phyloP scores from a whole-genome alignment of 768 basidiomycete species.

The Hydnomerulius pinastri region DNA sequence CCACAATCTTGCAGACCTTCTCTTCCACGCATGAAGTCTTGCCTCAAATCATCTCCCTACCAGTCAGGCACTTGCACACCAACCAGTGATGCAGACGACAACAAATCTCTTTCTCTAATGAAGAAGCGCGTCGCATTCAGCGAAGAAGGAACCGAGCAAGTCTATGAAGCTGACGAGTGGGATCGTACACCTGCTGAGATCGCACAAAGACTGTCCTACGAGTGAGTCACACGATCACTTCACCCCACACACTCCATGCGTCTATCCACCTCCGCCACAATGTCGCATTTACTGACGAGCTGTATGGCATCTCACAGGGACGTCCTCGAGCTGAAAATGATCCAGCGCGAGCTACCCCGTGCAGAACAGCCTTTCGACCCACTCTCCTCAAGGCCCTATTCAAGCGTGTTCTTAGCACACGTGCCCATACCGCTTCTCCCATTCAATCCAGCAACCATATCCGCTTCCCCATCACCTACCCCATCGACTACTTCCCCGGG shows the following conservation, averaged over 20 bases:
- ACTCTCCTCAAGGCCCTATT: slow-evolving; percentile 39
- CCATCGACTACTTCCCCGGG: not conserved
- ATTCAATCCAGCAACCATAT: slow-evolving; percentile 36
- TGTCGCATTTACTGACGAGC: not conserved
- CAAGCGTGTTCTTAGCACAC: slow-evolving; percentile 45
- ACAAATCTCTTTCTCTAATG: not conserved
- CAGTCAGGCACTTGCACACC: slow-evolving; percentile 9
- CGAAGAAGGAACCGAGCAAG: slow-evolving; percentile 52
- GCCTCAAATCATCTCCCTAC: slow-evolving; percentile 15
- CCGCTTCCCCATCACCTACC: no score
- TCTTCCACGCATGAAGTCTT: slow-evolving; percentile 15
- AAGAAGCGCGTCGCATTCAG: slow-evolving; percentile 67
- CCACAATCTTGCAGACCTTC: slow-evolving; percentile 6
- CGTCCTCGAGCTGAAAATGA: slow-evolving; percentile 67
- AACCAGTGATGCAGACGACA: not conserved
- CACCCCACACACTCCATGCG: not conserved
- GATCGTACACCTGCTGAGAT: slow-evolving; percentile 74
- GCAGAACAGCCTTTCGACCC: slow-evolving; percentile 53
- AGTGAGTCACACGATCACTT: slow-evolving; percentile 47
- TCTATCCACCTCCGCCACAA: not conserved
- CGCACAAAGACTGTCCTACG: slow-evolving; percentile 60
- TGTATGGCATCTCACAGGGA: slow-evolving; percentile 41
- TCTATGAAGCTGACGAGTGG: slow-evolving; percentile 75
- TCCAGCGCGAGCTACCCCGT: slow-evolving; percentile 62
- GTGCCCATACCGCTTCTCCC: slow-evolving; percentile 70